Base-by-base conservation (phyloP, 2,329 filamentous ascomycete species). In the Fonsecaea monophora region DNA sequence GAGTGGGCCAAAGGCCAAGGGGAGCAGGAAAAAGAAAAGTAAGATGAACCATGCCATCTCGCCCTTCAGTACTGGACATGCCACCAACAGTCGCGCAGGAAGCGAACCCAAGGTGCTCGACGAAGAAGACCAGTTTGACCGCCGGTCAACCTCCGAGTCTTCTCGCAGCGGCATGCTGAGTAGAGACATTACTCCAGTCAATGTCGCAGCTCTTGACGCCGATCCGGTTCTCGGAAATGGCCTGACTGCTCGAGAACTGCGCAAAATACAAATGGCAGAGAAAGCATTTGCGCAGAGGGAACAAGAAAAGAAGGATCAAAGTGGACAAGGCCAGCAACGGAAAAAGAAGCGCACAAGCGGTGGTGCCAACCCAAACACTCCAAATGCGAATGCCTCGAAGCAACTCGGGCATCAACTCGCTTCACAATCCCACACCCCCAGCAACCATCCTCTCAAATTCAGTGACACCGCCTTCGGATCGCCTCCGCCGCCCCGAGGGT, bases 211-310 rank as follows among this genome's bases (percentile, higher is more conserved):
- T 64, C 65, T 71, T 0, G 71, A 82, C 50, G 75, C 80, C 9
- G 77, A 76, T 55, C 76, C 78, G 34, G 71, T 76, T 4, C 67
- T 78, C 59, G 78, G 81, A 10, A 75, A 81, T 1, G 86, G 87
- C 68, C 79, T 89, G 68, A 89, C 87, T 1, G 86, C 85, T 68
- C 82, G 87, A 4, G 87, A 89, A 71, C 83, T 83, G 72, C 84
- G 86, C 66, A 89, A 89, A 76, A 81, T 89, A 55, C 85, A 86
- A 62, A 86, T 86, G 63, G 84, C 86, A 50, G 87, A 89, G 72
- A 85, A 85, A 70, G 83, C 88, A 66, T 89, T 89, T 68, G 83
- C 86, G 69, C 83, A 86, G 71, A 79, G 87, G 68, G 87, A 88
- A 71, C 81, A 84, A 56, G 85, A 88, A 67, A 84, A 86, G 70